phyloP scores from a whole-genome alignment of 2,329 filamentous ascomycete species.

The Cytospora piceae region DNA sequence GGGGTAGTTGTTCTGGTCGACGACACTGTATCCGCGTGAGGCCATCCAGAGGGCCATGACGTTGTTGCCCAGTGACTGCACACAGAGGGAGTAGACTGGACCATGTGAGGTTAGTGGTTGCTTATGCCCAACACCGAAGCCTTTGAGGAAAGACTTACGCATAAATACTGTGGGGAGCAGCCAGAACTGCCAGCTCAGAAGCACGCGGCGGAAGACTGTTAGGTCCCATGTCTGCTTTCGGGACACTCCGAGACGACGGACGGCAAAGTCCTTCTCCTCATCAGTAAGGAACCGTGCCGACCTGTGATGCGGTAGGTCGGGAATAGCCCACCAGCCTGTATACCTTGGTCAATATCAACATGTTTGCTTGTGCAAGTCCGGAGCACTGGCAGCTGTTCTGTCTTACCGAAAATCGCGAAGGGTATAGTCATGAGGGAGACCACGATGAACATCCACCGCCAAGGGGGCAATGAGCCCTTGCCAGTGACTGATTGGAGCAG shows the following conservation, averaged over 20 bases:
- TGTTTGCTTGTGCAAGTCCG: too few relatives aligned
- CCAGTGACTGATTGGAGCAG: slow-evolving; percentile 43
- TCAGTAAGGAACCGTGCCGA: slow-evolving; percentile 45
- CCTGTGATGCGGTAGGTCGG: slow-evolving; percentile 46
- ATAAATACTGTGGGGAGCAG: slow-evolving; percentile 50
- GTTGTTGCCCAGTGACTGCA: slow-evolving; percentile 48
- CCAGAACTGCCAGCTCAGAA: slow-evolving; percentile 51
- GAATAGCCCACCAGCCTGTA: slow-evolving; percentile 49
- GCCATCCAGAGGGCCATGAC: slow-evolving; percentile 51
- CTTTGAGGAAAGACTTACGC: slow-evolving; percentile 37
- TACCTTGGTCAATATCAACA: background rate
- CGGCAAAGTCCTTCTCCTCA: slow-evolving; percentile 43
- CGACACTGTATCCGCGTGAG: slow-evolving; percentile 46
- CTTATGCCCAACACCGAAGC: accelerated
- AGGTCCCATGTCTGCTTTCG: slow-evolving; percentile 30
- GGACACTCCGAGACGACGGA: slow-evolving; percentile 41
- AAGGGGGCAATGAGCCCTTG: slow-evolving; percentile 42
- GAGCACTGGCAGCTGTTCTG: background rate
- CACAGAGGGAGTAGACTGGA: slow-evolving; percentile 47
- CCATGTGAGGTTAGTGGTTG: background rate
- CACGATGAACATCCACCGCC: slow-evolving; percentile 50
- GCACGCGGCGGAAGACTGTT: slow-evolving; percentile 23
- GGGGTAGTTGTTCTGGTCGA: slow-evolving; percentile 51
- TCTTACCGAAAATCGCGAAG: slow-evolving; percentile 44
- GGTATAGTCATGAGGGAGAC: slow-evolving; percentile 48